phyloP scores from a whole-genome alignment of 805 yeast species.

The Debaryomyces maramus region DNA sequence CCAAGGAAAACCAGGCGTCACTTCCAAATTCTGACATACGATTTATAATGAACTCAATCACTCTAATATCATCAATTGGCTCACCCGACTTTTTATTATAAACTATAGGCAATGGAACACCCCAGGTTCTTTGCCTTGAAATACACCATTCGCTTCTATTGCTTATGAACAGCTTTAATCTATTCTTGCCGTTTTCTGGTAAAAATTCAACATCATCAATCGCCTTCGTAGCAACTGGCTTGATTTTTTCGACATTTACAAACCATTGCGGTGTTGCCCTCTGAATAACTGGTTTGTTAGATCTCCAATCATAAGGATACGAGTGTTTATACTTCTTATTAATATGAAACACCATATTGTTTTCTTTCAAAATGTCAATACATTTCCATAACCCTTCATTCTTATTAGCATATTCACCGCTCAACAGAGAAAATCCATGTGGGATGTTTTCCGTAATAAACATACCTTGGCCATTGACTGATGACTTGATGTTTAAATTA shows the following conservation, averaged over 20 bases:
- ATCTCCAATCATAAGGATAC: conserved; percentile 97
- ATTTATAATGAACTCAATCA: conserved; percentile 56
- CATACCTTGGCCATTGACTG: conserved; percentile 75
- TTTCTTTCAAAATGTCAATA: conserved; percentile 45
- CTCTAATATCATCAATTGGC: conserved; percentile 57
- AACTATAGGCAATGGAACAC: conserved; percentile 93
- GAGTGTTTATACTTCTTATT: conserved; percentile 66
- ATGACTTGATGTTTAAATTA: conserved; percentile 63
- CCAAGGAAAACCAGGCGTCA: conserved; percentile 75
- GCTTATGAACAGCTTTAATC: conserved; percentile 69
- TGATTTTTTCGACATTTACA: conserved; percentile 77
- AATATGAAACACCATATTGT: conserved; percentile 48
- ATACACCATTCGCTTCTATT: conserved; percentile 96
- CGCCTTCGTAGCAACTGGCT: conserved; percentile 58
- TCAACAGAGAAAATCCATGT: conserved; percentile 42
- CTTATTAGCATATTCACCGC: conserved; percentile 41
- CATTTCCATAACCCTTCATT: conserved; percentile 45
- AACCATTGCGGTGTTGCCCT: conserved; percentile 98
- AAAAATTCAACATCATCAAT: conserved; percentile 63
- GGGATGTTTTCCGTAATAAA: conserved; percentile 56
- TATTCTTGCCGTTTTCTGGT: conserved; percentile 70
- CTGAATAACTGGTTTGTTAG: conserved; percentile 91
- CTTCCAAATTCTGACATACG: conserved; percentile 61
- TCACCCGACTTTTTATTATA: conserved; percentile 58
- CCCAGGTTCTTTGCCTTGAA: conserved; percentile 96